Evolutionary conservation across 1,284 basidiomycete genomes (phyloP).

Genomic region (Ustilago bromivora): DNA sequence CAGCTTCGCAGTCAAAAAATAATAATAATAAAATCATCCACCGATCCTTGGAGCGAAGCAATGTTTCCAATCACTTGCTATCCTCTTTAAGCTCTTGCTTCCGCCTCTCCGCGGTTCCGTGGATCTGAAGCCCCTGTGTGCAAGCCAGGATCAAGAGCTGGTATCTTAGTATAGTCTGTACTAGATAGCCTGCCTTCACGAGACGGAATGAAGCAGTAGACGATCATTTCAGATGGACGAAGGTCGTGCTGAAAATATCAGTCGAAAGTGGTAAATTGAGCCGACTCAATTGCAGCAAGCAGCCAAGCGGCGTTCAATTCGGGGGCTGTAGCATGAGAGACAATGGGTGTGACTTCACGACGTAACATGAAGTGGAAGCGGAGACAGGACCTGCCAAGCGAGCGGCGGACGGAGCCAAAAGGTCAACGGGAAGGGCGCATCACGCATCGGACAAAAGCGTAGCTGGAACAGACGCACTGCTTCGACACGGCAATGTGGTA

Average conservation of each 20-base stretch:
- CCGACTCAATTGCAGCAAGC: constrained; percentile 10
- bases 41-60: constrained; percentile 3
- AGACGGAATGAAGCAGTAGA: not conserved
- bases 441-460: constrained; percentile 3
- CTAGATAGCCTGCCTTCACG: not conserved
- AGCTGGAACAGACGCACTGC: not conserved
- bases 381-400: not conserved
- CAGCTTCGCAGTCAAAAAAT: not conserved
- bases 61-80: not conserved
- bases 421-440: constrained; percentile 5
- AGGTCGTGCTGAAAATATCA: not conserved
- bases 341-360: not conserved
- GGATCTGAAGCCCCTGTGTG: constrained; percentile 1
- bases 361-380: constrained; percentile 1
- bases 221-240: not conserved
- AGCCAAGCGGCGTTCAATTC: constrained; percentile 4
- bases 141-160: not conserved
- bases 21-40: not conserved
- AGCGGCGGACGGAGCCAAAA: constrained; percentile 3
- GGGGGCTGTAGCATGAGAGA: not conserved
- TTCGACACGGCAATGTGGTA: not conserved
- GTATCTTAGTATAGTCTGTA: not conserved
- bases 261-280: constrained; percentile 1
- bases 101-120: not conserved
- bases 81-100: not conserved